Base-by-base conservation (phyloP, 2,329 filamentous ascomycete genomes). In the Boeremia lycopersici region DNA sequence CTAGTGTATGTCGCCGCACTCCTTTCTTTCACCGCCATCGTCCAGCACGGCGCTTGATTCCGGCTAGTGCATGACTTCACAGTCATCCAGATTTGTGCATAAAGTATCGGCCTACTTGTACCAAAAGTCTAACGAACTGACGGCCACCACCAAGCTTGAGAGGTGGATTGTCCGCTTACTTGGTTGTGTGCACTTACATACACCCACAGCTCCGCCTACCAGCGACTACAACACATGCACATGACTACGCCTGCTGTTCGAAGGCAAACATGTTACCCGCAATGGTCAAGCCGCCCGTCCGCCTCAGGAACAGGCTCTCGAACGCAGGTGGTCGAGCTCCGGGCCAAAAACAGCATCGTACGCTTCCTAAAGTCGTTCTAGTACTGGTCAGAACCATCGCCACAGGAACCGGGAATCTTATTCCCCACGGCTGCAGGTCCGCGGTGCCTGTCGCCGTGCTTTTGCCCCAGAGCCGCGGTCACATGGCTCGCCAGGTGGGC, bases 381-480 rank as follows among this genome's bases (percentile, higher is more conserved):
- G 46, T 31, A 12, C 11, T 31, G 28, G 44, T 26, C 33, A 13
- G 2, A 23, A 9, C 13, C 19, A 40, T 55, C 40, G 41, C 36
- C 52, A 40, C 46, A 49, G 34, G 15, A 44, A 48, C 40, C 51
- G 45, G 39, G 19, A 48, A 28, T 35, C 36, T 8, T 33, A 13
- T 48, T 25, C 26, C 44, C 43, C 17, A 44, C 39, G 53, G 53
- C 43, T 56, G 38, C 43, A 56, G 48, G 53, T 48, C 53, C 53
- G 48, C 28, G 10, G 30, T 36, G 13, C 48, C 44, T 36, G 25
- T 19, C 43, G 36, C 13, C 40, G 41, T 11, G 26, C 17, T 19
- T 41, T 39, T 48, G 43, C 34, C 35, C n/a, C 28, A 11, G 17
- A 25, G 8, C 13, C 34, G 11, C 7, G 39, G 28, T 43, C 43